Base-by-base conservation (phyloP, 2,329 filamentous ascomycete species). In the Sphaerulina vaccinii region DNA sequence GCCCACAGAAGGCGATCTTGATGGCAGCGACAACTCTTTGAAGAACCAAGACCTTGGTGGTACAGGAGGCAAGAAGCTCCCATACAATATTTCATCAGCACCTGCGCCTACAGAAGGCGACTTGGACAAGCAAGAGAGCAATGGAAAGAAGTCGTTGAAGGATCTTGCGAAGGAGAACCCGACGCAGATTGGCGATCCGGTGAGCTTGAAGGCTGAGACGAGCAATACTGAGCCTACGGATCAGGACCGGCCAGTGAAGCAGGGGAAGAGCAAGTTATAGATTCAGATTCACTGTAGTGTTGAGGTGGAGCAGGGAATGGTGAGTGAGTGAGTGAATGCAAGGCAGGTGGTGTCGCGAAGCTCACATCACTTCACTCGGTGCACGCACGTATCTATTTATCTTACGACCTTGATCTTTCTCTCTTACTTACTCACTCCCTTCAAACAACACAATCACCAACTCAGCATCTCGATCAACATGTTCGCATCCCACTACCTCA, bases 181-280 rank as follows among this genome's bases (percentile, higher is more conserved):
- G 0, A 62, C 58, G n/a, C 61, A 63, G 38, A 49, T 69, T n/a
- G 68, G 68, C 32, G 68, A 71, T 47, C 68, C 68, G 3, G 65
- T 70, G 7, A 65, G 60, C 3, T 55, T 71, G 9, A 68, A 68
- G 50, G 67, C 68, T 5, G 68, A 71, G 55, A 70, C 65, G 3
- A 61, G 61, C n/a, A 49, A 65, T 38, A 65, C 52, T 8, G 64
- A 68, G 53, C 66, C 65, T 3, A 70, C 66, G 16, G 57, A 61
- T 43, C 49, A 70, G 19, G 68, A 70, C 50, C 47, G 65, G 8
- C 66, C 66, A 1, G 66, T 66, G 7, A 50, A 51, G 42, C 58
- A 58, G 45, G 63, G 51, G 33, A 58, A 53, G 33, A 61, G 62
- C 4, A 69, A 65, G 62, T 52, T 64, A 52, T 70, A 69, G 64